Base-by-base conservation (phyloP, 352 stramenopile species). In the Phytopythium mirpurense region DNA sequence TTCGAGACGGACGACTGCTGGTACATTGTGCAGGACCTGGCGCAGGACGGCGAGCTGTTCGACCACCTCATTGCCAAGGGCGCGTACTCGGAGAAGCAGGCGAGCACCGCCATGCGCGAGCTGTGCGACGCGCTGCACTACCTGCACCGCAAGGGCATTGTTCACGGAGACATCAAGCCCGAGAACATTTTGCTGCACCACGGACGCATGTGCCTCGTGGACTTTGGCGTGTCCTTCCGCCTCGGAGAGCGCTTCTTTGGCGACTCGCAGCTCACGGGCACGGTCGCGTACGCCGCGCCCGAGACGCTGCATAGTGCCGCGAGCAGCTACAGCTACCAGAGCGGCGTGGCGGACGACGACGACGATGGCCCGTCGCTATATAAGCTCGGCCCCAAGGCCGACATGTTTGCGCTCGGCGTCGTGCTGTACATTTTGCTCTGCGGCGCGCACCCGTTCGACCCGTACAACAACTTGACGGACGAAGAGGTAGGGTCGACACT, bases 151-250 rank as follows among this genome's bases (percentile, higher is more conserved):
- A 93, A 93, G 56, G 79, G 79, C 29, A 83, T 96, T 26, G 83
- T 96, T 3, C 86, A 96, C 51, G 86, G 82, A 48, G 86, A 96
- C 60, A 85, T 96, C 62, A 96, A 96, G 51, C 86, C 86, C 1
- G 86, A 96, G 60, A 96, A 96, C 46, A 81, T 95, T 49, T 53
- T 96, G 61, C 61, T 90, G 43, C 73, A 87, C 36, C 59, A 83
- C 41, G 74, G 72, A 7, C 72, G 72, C 55, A 89, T 90, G 79
- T 90, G 81, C 54, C 74, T 92, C n/a, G 83, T 90, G 42, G 83
- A 93, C 68, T 93, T 93, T 65, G 83, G 81, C 52, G 78, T 90
- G 5, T 90, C 81, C 2, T 92, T 93, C 62, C 81, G 81, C 11
- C 61, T 88, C 26, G 80, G 80, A 31, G 82, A 94, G 54, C 72